These are phyloP conservation scores for Peltaster fructicola DNA, from an alignment of 2,329 filamentous ascomycete species.

Conservation along the genomic window DNA sequence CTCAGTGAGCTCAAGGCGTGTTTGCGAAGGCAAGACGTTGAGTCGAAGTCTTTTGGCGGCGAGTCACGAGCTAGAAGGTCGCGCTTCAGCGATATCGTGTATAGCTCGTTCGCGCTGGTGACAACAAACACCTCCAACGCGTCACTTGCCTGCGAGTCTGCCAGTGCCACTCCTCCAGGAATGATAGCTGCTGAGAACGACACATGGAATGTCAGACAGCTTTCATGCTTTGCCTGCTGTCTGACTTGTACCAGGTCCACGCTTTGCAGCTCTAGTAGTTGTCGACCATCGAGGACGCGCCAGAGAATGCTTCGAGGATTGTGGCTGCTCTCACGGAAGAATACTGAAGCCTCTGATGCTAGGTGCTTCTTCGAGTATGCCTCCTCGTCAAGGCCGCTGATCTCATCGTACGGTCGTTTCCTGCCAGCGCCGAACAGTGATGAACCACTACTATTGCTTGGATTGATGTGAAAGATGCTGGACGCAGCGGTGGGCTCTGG, in stretches of 20 bases:
- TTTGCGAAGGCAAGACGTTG: constrained; percentile 61
- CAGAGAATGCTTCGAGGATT: constrained; percentile 79
- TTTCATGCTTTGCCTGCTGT: constrained; percentile 23
- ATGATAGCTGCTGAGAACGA: constrained; percentile 66
- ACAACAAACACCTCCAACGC: constrained; percentile 62
- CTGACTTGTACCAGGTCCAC: constrained; percentile 58
- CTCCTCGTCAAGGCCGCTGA: constrained; percentile 45
- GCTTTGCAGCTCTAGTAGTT: constrained; percentile 63
- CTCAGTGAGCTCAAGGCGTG: constrained; percentile 55
- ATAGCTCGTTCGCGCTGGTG: constrained; percentile 61
- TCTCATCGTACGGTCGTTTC: constrained; percentile 21
- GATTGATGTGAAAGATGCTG: constrained; percentile 48
- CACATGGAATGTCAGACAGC: constrained; percentile 55
- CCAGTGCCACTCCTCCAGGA: constrained; percentile 62
- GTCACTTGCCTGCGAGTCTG: constrained; percentile 64
- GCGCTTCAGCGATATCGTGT: constrained; percentile 65
- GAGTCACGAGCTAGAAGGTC: constrained; percentile 54
- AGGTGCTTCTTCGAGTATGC: constrained; percentile 56
- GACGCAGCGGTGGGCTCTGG: constrained; percentile 14
- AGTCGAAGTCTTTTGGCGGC: constrained; percentile 47
- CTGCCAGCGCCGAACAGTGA: constrained; percentile 20
- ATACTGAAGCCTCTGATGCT: constrained; percentile 64
- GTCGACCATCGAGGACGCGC: constrained; percentile 68
- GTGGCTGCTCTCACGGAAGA: constrained; percentile 58
- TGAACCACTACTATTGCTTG: constrained; percentile 40